These are phyloP conservation scores for Diaporthe capsici DNA, from an alignment of 2,329 filamentous ascomycete species.

Conservation along the genomic window DNA sequence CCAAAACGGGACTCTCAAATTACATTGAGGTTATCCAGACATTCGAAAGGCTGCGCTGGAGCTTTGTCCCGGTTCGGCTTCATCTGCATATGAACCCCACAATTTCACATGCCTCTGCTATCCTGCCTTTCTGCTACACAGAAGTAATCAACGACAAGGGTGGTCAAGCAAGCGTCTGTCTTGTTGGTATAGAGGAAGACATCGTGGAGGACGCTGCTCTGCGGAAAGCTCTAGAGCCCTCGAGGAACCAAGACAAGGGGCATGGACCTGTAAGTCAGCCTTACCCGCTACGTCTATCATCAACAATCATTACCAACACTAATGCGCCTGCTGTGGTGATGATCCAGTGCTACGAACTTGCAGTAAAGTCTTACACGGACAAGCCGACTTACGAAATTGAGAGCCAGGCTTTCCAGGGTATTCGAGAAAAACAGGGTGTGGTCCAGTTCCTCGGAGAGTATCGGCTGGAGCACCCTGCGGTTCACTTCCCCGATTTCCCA, in stretches of 20 bases:
- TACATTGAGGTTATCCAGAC: background rate
- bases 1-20: background rate
- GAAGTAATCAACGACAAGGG: background rate
- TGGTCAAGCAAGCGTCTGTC: background rate
- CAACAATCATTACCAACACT: no score
- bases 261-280: no score
- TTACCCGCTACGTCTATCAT: no score
- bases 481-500: rapidly evolving
- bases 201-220: background rate
- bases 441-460: background rate
- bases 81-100: background rate
- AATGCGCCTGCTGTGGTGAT: no score
- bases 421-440: background rate
- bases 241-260: no score
- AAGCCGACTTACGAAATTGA: no score
- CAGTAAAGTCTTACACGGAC: no score
- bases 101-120: background rate
- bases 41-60: background rate
- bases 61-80: no score
- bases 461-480: background rate
- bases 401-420: background rate
- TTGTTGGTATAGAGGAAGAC: background rate
- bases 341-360: background rate
- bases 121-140: background rate
- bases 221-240: no score